Evolutionary conservation across 257 asterid species (phyloP), one percentile per base, ranked within the genome.

Genomic region (Nicotiana undulata): DNA sequence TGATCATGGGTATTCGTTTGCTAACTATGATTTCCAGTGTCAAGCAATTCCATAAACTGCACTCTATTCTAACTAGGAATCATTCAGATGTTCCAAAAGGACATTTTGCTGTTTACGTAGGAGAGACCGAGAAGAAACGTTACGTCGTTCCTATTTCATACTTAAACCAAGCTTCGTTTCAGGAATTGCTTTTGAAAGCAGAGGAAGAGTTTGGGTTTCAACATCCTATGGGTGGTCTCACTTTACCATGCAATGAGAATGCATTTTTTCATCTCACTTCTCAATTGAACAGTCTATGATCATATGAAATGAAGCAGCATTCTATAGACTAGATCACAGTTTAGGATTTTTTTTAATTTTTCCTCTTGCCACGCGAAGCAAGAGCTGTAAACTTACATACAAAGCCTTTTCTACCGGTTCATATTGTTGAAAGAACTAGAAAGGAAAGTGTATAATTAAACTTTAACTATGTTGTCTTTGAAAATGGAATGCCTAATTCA

Each of bases 1-100:
- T 16, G 52, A 28, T 20, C 44, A 87, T 87, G 90, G 88, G 84
- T 44, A 85, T 85, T 67, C 85, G 88, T 34, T 40, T 85, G 53
- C 84, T 76, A 49, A 80, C 80, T 0, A 40, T 84, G 75, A 18
- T 85, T 75, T 24, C 85, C 0, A 81, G 80, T 3, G 84, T 79
- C 0, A 81, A 56, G 79, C 85, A 87, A 75, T 86, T 83, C 64
- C 75, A 83, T 77, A 77, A 84, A 59, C 74, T 86, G 77, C 83
- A 86, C 0, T 86, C 88, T 2, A 34, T 59, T 40, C 20, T 77
- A 7, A 61, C 78, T 15, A 81, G 79, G 1, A 79, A 81, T 51
- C 81, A 81, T 5, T 28, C 82, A 12, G 84, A 81, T 28, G 77
- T 82, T 15, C 84, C 81, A 0, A 80, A 80, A 44, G 83, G 84